phyloP scores from a whole-genome alignment of 306 rosid species.

The Comarum palustre region DNA sequence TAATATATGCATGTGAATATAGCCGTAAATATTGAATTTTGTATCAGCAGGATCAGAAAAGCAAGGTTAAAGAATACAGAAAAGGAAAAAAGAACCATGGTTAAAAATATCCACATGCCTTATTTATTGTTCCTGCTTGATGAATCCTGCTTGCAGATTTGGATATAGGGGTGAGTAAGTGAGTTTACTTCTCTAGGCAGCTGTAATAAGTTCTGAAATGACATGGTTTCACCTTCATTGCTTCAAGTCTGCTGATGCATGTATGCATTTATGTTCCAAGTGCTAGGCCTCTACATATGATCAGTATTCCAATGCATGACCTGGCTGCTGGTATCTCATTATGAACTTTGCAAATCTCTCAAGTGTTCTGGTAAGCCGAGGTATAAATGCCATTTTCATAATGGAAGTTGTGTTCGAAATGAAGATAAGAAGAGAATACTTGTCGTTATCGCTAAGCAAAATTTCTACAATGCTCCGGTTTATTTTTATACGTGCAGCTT shows the following conservation, averaged over 20 bases:
- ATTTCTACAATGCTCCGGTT: neutral
- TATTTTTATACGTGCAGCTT: neutral
- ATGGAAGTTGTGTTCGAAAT: neutral
- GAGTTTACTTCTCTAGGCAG: constrained; percentile 35
- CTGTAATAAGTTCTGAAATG: constrained; percentile 39
- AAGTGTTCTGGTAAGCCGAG: neutral
- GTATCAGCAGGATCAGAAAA: constrained; percentile 4
- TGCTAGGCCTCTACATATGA: neutral
- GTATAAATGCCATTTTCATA: neutral
- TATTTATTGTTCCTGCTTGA: constrained; percentile 26
- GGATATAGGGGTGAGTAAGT: constrained; percentile 22
- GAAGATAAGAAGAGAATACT: neutral
- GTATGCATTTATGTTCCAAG: neutral
- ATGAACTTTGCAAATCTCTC: neutral
- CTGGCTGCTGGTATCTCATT: constrained; percentile 10
- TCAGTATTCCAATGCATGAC: constrained; percentile 14
- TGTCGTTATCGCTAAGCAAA: neutral
- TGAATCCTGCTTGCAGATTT: neutral
- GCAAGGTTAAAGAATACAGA: neutral
- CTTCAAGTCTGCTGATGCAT: neutral
- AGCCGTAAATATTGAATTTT: constrained; percentile 2
- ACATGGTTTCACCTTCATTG: constrained; percentile 10
- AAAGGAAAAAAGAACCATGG: neutral
- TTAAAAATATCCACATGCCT: constrained; percentile 16
- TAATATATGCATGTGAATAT: neutral